Percentiles rank a stretch among this genome's conserved stretches.
phyloP scores from a whole-genome alignment of 257 asterid genomes.

The Lantana camara region DNA sequence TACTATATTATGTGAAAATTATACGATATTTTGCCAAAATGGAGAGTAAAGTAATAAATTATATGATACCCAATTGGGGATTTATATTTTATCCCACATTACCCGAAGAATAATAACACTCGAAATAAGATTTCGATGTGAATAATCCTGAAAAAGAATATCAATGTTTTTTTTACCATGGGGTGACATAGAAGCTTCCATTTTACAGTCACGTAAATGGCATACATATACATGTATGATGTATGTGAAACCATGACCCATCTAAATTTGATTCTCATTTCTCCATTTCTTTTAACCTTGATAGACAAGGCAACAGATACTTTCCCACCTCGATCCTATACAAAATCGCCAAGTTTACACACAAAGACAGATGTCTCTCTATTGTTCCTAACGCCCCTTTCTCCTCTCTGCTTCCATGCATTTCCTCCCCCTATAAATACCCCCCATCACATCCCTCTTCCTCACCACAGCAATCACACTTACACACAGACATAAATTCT shows the following conservation, averaged over 20 bases:
- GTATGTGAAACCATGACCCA: conserved; percentile 3
- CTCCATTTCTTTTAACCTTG: not conserved
- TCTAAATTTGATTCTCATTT: not conserved
- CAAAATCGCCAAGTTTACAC: conserved; percentile 17
- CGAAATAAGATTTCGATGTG: no score
- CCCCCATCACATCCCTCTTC: not conserved
- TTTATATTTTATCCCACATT: no score
- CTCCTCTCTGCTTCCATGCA: conserved; percentile 27
- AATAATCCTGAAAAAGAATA: no score
- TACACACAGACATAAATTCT: not conserved
- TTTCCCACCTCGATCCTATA: conserved; percentile 20
- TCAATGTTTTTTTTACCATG: no score
- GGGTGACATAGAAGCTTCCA: not conserved
- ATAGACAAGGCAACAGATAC: not conserved
- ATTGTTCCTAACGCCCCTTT: conserved; percentile 27
- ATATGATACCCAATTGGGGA: no score
- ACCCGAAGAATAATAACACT: no score
- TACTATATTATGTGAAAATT: no score
- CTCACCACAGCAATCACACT: not conserved
- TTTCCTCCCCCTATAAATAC: conserved; percentile 4
- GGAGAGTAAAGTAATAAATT: no score
- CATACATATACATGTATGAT: no score
- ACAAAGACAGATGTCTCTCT: conserved; percentile 32
- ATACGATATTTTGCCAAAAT: no score
- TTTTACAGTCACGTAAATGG: no score